Evolutionary conservation across 202 grass and related monocot species (phyloP).

Genomic region (Setaria viridis): DNA sequence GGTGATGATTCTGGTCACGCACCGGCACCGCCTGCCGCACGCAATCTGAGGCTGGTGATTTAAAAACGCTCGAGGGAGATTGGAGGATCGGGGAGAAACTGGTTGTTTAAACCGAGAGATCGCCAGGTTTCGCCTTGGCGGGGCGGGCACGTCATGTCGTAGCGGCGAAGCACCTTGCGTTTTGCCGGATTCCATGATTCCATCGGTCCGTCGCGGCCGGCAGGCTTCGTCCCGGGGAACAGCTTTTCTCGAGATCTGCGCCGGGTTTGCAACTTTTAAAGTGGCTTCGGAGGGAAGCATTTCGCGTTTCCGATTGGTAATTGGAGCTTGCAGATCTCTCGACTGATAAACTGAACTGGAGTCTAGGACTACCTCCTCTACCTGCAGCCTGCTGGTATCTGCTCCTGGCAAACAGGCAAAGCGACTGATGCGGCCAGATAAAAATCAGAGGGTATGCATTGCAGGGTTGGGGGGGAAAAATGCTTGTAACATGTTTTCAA

Average conservation of each 20-base stretch:
- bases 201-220: background rate
- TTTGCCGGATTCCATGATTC: slow-evolving; percentile 4
- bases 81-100: background rate
- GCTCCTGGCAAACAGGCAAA: too few species aligned
- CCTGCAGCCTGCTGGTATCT: too few species aligned
- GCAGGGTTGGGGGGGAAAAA: background rate
- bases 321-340: background rate
- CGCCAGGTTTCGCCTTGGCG: slow-evolving; percentile 26
- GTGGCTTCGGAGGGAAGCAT: background rate
- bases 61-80: background rate
- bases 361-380: too few species aligned
- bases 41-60: background rate
- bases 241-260: slow-evolving; percentile 44
- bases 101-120: slow-evolving; percentile 11
- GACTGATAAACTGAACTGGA: too few species aligned
- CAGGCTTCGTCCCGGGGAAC: slow-evolving; percentile 36
- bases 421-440: too few species aligned
- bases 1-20: background rate
- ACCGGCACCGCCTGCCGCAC: background rate
- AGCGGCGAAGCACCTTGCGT: background rate
- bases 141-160: background rate
- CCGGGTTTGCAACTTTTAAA: background rate
- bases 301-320: background rate
- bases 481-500: too few species aligned
- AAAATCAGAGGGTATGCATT: too few species aligned